Evolutionary conservation across 1,139 yeast species (phyloP), one percentile per base, ranked within the genome.

Genomic region (Suhomyces wounanorum): DNA sequence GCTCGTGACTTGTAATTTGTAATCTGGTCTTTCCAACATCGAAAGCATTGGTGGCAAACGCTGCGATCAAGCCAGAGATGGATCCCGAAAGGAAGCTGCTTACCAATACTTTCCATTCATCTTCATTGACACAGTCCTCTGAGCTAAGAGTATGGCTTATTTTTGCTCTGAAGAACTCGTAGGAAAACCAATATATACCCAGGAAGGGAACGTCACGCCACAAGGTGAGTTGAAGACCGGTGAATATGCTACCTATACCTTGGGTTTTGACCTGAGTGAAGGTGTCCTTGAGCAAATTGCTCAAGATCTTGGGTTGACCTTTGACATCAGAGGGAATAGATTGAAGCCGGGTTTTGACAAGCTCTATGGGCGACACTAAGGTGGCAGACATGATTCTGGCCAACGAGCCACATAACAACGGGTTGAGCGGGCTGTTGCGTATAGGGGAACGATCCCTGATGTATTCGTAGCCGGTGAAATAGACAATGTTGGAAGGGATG

Each of bases 161-260:
- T 25, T 59, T 55, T n/a, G 50, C 52, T 53, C 75, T 75, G 54
- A 66, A 65, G 14, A 55, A 52, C 63, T 89, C 96, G 64, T 89
- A 89, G 7, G 89, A 81, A 6, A 91, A 82, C 99, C 99, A 94
- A 68, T 94, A 94, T 3, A 94, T 84, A 1, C 96, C 97, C 51
- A 96, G 87, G 66, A 94, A 94, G 2, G 99, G 99, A 0, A 92
- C 98, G 65, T 94, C 99, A 67, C 99, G 78, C 97, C 97, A 92
- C 23, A 94, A 75, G 0, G 99, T 94, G 45, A 94, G 78, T 42
- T 87, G 84, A 35, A 95, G 72, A 0, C 99, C 99, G 50, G 86
- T 85, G 77, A 91, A 94, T 14, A 94, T 67, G 0, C 92, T 79
- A 1, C 72, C 65, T 1, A 81, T 54, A 0, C 98, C 97, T n/a